These are phyloP conservation scores for Russula abietina DNA, from an alignment of 768 basidiomycete species.

Conservation along the genomic window DNA sequence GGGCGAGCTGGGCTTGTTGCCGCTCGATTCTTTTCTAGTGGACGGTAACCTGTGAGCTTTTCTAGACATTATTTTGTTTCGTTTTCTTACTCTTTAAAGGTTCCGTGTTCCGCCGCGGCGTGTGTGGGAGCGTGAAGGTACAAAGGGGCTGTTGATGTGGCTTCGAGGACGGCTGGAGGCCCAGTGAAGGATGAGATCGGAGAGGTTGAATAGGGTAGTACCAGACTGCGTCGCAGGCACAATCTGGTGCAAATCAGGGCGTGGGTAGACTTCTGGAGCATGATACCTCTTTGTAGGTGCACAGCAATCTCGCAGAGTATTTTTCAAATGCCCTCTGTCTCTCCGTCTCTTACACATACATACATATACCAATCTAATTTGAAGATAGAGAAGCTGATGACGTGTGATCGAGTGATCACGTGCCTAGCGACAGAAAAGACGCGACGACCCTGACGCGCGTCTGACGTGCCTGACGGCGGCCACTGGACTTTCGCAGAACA, in stretches of 20 bases:
- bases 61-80: neutral
- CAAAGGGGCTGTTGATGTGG: constrained; percentile 76
- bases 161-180: constrained; percentile 58
- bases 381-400: no score
- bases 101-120: constrained; percentile 77
- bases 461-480: no score
- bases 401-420: no score
- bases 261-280: no score
- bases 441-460: no score
- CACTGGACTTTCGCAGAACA: neutral
- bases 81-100: constrained; percentile 33
- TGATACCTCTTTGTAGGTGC: no score
- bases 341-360: no score
- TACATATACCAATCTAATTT: no score
- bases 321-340: no score
- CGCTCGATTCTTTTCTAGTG: constrained; percentile 75
- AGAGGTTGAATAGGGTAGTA: neutral
- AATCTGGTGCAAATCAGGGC: neutral
- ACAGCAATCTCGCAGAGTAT: no score
- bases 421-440: no score
- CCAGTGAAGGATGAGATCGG: neutral
- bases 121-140: constrained; percentile 85
- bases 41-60: constrained; percentile 74
- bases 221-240: neutral
- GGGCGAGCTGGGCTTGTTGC: constrained; percentile 64